Evolutionary conservation across 495 filamentous ascomycete genomes (phyloP).

Genomic region (Penicillium cataractarum): DNA sequence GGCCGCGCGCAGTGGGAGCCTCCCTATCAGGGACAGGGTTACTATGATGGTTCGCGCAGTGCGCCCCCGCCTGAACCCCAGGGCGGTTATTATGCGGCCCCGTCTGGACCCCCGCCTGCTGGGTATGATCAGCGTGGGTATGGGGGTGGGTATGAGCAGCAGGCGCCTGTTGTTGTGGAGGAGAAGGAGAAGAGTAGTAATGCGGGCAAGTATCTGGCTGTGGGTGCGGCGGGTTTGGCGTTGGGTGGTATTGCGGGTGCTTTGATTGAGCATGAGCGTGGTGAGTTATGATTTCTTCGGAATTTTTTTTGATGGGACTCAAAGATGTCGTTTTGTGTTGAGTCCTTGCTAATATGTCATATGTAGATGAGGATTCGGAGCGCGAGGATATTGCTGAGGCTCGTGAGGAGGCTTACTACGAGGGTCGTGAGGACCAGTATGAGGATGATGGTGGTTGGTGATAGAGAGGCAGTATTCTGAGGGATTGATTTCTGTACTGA

Average conservation of each 20-base stretch:
- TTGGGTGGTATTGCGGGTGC: conserved; percentile 61
- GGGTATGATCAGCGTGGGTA: conserved; percentile 19
- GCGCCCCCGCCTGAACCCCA: conserved; percentile 24
- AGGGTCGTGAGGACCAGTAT: conserved; percentile 29
- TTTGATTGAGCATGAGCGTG: conserved; percentile 54
- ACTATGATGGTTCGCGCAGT: conserved; percentile 28
- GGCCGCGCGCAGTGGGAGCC: conserved; percentile 65
- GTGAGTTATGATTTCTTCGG: conserved; percentile 38
- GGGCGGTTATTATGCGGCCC: conserved; percentile 33
- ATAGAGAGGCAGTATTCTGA: background rate
- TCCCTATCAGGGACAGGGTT: conserved; percentile 32
- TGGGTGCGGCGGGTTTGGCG: conserved; percentile 58
- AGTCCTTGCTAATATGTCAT: background rate
- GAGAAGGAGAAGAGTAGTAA: conserved; percentile 47
- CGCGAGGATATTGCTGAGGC: conserved; percentile 1
- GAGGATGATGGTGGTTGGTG: conserved; percentile 24
- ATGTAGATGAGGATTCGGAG: conserved; percentile 22
- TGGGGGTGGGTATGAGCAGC: conserved; percentile 27
- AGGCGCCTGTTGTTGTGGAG: conserved; percentile 23
- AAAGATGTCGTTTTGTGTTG: background rate
- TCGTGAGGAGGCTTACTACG: conserved; percentile 24
- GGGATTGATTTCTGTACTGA: background rate
- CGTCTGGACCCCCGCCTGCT: conserved; percentile 23
- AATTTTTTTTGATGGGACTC: background rate
- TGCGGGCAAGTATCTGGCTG: conserved; percentile 48